Percentiles rank a stretch among this genome's conserved stretches.
phyloP scores from a whole-genome alignment of 2,329 filamentous ascomycete species.

The Dactylellina leptospora region DNA sequence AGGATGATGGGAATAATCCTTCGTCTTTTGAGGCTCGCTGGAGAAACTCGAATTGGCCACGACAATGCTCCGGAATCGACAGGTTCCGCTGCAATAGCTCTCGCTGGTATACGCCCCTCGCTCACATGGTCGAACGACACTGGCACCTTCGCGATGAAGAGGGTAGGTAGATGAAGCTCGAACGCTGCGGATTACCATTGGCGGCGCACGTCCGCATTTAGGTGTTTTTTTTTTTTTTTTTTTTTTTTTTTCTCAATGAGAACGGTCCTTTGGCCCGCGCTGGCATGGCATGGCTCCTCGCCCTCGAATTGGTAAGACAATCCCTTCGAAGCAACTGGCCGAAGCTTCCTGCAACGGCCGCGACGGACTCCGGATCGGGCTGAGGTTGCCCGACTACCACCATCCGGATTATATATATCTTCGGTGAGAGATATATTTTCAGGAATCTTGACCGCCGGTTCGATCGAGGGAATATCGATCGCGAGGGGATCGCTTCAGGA shows the following conservation, averaged over 20 bases:
- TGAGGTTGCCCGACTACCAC: background rate
- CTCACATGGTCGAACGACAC: background rate
- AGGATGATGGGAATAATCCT: conserved; percentile 9
- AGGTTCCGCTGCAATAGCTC: conserved; percentile 21
- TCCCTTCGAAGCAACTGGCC: conserved; percentile 3
- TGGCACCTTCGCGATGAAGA: too few relatives aligned
- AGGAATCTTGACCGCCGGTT: too few relatives aligned
- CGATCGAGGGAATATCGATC: background rate
- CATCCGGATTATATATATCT: background rate
- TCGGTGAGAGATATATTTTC: too few relatives aligned
- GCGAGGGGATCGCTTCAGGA: background rate
- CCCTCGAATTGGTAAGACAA: conserved; percentile 31
- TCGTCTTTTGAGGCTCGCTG: conserved; percentile 14
- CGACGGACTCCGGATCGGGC: background rate
- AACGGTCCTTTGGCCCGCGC: conserved; percentile 6
- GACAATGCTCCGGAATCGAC: conserved; percentile 37
- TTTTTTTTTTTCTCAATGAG: background rate
- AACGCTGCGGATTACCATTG: too few relatives aligned
- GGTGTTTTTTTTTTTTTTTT: background rate
- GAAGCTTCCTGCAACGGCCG: background rate
- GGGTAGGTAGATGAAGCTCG: too few relatives aligned
- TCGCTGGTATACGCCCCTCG: background rate
- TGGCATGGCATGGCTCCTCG: background rate
- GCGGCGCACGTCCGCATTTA: background rate
- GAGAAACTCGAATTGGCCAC: conserved; percentile 18